phyloP scores from a whole-genome alignment of 2,329 filamentous ascomycete genomes.

The Pochonia chlamydosporia region DNA sequence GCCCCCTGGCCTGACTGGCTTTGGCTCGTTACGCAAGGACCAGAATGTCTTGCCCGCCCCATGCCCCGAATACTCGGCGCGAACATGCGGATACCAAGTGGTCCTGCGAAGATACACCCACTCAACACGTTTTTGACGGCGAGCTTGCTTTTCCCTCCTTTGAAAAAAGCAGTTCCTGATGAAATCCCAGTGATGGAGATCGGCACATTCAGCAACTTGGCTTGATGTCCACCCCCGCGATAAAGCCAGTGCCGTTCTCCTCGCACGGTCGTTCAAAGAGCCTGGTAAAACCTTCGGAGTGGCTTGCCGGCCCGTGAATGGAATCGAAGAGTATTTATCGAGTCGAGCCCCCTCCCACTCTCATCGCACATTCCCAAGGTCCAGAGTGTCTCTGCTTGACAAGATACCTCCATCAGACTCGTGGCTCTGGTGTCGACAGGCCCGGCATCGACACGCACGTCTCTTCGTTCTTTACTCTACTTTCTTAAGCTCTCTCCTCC shows the following conservation, averaged over 20 bases:
- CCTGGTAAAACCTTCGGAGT: neutral
- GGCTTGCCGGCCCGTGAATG: conserved; percentile 1
- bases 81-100: conserved; percentile 3
- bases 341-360: neutral
- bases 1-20: neutral
- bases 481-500: neutral
- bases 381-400: neutral
- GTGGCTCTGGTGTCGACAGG: conserved; percentile 1
- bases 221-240: neutral
- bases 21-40: neutral
- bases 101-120: conserved; percentile 2
- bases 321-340: conserved; percentile 7
- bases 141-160: neutral
- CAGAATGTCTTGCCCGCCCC: conserved; percentile 3
- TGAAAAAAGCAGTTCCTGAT: conserved; percentile 3
- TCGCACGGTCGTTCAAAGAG: neutral
- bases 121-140: neutral
- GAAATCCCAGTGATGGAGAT: neutral
- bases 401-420: neutral
- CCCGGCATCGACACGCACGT: neutral
- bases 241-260: neutral
- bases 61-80: neutral
- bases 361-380: neutral
- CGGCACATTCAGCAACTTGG: neutral
- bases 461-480: neutral